Evolutionary conservation across 1,139 yeast species (phyloP).

Genomic region (Sugiyamaella japonica): DNA sequence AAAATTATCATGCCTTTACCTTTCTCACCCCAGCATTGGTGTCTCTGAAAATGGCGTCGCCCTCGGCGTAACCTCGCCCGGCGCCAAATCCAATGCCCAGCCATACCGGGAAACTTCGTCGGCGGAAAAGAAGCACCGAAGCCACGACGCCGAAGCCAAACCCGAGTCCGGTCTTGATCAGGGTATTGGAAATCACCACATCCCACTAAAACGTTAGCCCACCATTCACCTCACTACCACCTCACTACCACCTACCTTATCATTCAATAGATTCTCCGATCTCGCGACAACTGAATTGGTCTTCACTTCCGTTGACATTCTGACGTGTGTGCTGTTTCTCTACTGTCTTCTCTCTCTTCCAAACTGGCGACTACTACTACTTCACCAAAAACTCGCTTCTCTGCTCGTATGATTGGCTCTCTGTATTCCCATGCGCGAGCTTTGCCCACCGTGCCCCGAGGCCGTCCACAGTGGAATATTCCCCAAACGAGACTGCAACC

Average conservation of each 20-base stretch:
- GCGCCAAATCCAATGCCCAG: conserved; percentile 93
- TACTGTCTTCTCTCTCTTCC: too few relatives aligned
- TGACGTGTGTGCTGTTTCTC: not conserved
- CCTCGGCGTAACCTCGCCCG: conserved; percentile 97
- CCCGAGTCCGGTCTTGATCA: conserved; percentile 96
- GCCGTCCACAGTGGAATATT: conserved; percentile 1
- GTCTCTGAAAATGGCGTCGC: conserved; percentile 88
- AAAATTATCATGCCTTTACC: conserved; percentile 36
- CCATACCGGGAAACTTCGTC: conserved; percentile 98
- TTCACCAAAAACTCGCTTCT: conserved; percentile 12
- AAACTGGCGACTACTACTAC: not conserved
- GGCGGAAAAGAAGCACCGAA: conserved; percentile 84
- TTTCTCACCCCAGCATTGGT: conserved; percentile 41
- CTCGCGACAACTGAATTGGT: conserved; percentile 36
- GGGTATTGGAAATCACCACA: conserved; percentile 87
- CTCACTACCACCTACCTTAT: conserved; percentile 51
- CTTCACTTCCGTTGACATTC: conserved; percentile 15
- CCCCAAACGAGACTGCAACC: not conserved
- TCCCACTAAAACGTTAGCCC: conserved; percentile 65
- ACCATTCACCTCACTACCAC: not conserved
- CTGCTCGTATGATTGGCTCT: conserved; percentile 11
- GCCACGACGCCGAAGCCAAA: conserved; percentile 95
- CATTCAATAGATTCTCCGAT: conserved; percentile 72
- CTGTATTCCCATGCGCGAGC: not conserved
- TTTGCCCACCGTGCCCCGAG: not conserved